Conservation (phyloP, 768 basidiomycete species). For the Mycena galericulata region DNA sequence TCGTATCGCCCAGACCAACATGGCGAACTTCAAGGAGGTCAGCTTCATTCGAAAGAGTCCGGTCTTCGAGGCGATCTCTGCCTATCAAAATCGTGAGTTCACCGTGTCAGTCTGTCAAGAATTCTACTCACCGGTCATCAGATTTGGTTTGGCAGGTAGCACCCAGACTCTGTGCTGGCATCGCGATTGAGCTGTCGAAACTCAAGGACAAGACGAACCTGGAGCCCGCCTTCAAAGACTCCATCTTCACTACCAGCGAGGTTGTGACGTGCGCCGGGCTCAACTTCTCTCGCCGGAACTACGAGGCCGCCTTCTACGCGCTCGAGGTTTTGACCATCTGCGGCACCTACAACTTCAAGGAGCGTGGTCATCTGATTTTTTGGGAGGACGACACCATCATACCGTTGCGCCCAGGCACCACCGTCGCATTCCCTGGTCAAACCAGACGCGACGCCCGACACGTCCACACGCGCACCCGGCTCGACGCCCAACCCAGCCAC, state of each 20-base stretch:
- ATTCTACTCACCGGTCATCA: background rate
- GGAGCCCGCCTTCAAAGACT: background rate
- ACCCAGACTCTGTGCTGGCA: background rate
- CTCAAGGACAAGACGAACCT: background rate
- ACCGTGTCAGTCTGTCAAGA: no score
- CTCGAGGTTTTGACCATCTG: background rate
- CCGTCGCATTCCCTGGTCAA: background rate
- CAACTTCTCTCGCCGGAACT: background rate
- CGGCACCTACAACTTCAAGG: background rate
- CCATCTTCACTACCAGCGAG: conserved; percentile 1
- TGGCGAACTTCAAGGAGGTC: background rate
- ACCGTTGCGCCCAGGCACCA: background rate
- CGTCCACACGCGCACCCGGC: no score
- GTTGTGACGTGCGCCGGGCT: background rate
- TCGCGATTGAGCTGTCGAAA: background rate
- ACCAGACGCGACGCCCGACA: no score
- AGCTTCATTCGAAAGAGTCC: background rate
- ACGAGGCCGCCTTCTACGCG: background rate
- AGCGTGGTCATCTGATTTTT: background rate
- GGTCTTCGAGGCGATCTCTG: background rate
- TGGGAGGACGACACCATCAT: background rate
- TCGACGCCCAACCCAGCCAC: no score
- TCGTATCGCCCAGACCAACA: no score
- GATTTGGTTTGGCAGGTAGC: background rate
- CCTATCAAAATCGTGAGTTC: conserved; percentile 3